phyloP scores from a whole-genome alignment of 202 grass and related monocot species.

The Panicum virgatum region DNA sequence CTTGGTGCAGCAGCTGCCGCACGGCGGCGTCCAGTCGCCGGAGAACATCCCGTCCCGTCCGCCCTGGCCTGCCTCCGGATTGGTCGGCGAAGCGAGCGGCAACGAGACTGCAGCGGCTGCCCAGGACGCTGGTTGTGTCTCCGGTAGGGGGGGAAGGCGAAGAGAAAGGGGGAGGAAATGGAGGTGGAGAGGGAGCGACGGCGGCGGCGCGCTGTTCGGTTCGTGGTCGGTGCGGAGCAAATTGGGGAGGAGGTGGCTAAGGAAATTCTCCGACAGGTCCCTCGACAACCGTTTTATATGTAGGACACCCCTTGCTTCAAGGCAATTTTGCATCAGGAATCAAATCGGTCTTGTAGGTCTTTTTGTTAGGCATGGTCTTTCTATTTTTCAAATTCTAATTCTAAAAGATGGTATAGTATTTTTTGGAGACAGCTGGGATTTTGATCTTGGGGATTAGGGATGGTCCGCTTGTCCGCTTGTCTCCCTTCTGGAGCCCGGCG shows the following conservation, averaged over 20 bases:
- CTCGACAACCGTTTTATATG: neutral
- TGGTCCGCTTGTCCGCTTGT: too few species aligned
- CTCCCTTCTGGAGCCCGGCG: too few species aligned
- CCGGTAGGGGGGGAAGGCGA: conserved; percentile 25
- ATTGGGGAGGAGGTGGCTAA: neutral
- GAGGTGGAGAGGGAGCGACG: conserved; percentile 39
- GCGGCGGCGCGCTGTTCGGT: conserved; percentile 36
- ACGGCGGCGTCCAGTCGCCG: conserved; percentile 78
- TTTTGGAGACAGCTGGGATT: too few species aligned
- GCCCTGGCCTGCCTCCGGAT: neutral
- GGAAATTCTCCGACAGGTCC: neutral
- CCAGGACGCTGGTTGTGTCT: neutral
- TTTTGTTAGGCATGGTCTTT: neutral
- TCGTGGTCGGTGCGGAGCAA: conserved; percentile 34
- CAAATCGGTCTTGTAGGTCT: neutral
- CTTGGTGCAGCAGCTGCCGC: conserved; percentile 94
- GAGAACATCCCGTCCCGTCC: conserved; percentile 65
- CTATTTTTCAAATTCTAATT: neutral
- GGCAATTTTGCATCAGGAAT: neutral
- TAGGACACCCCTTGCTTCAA: neutral
- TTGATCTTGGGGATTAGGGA: too few species aligned
- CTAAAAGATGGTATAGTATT: neutral
- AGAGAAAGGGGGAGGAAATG: neutral
- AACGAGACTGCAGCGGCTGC: neutral
- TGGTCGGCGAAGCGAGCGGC: conserved; percentile 3